Conservation (phyloP, 2,329 filamentous ascomycete species). For the Coniochaeta sp. region DNA sequence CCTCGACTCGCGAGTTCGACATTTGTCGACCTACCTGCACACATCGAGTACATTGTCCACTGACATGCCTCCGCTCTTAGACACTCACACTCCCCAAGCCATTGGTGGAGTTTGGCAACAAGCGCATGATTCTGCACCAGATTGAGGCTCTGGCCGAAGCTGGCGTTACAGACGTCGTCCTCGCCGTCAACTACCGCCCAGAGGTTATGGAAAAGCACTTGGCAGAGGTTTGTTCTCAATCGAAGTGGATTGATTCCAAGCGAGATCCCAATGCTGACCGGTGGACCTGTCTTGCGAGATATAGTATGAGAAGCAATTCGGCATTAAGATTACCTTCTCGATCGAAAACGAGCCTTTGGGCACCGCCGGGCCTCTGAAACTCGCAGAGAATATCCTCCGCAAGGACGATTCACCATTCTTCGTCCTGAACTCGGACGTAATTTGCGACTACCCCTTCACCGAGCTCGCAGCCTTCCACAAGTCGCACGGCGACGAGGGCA, state of each 20-base stretch:
- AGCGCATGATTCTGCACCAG: constrained; percentile 98
- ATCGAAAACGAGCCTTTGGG: constrained; percentile 93
- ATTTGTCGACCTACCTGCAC: constrained; percentile 5
- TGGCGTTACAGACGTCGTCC: constrained; percentile 93
- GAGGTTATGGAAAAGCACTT: constrained; percentile 95
- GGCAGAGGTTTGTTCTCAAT: constrained; percentile 61
- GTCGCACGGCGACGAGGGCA: constrained; percentile 87
- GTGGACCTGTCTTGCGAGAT: constrained; percentile 2
- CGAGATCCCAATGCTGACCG: not conserved
- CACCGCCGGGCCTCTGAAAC: constrained; percentile 90
- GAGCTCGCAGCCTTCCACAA: constrained; percentile 89
- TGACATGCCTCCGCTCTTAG: constrained; percentile 32
- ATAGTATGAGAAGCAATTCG: constrained; percentile 84
- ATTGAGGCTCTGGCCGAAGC: constrained; percentile 89
- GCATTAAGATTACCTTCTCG: constrained; percentile 94
- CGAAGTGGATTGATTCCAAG: not conserved
- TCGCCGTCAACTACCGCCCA: constrained; percentile 97
- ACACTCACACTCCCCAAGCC: constrained; percentile 96
- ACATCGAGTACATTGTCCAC: constrained; percentile 11
- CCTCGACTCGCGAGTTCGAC: constrained; percentile 6
- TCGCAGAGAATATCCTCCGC: constrained; percentile 83
- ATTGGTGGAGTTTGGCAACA: constrained; percentile 96
- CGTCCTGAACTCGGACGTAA: constrained; percentile 96
- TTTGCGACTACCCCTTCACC: constrained; percentile 95
- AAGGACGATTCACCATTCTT: constrained; percentile 97